phyloP scores from a whole-genome alignment of 257 asterid species.

The Striga asiatica region DNA sequence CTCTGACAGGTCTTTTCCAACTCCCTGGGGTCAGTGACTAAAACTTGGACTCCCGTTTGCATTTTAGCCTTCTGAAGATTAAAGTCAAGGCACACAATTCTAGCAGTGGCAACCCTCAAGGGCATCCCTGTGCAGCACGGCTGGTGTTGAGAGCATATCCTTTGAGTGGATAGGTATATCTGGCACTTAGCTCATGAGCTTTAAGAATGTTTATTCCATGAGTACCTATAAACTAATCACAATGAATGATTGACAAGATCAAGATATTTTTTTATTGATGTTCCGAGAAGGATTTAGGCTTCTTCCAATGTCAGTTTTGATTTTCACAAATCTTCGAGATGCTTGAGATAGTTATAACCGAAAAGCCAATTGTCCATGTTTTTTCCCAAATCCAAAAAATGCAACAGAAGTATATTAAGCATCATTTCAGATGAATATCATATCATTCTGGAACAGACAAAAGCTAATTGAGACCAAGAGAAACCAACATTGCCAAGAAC shows the following conservation, averaged over 20 bases:
- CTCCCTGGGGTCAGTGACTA: conserved; percentile 87
- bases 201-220: conserved; percentile 88
- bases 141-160: conserved; percentile 91
- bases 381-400: no score
- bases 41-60: conserved; percentile 94
- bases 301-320: no score
- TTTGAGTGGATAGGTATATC: conserved; percentile 70
- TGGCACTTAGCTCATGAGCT: conserved; percentile 92
- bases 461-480: neutral
- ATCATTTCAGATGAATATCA: neutral
- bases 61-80: conserved; percentile 87
- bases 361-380: no score
- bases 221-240: conserved; percentile 12
- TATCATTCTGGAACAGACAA: neutral
- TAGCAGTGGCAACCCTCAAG: conserved; percentile 70
- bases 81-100: conserved; percentile 86
- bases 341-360: no score
- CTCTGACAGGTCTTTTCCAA: conserved; percentile 92
- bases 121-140: conserved; percentile 96
- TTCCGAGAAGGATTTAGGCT: no score
- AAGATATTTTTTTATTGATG: neutral
- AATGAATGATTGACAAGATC: conserved; percentile 4
- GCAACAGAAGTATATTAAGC: neutral
- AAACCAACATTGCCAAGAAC: conserved; percentile 3
- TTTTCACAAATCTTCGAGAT: no score